Evolutionary conservation across 352 stramenopile genomes (phyloP), one percentile per base, ranked within the genome.

Genomic region (Lagenidium sp.): DNA sequence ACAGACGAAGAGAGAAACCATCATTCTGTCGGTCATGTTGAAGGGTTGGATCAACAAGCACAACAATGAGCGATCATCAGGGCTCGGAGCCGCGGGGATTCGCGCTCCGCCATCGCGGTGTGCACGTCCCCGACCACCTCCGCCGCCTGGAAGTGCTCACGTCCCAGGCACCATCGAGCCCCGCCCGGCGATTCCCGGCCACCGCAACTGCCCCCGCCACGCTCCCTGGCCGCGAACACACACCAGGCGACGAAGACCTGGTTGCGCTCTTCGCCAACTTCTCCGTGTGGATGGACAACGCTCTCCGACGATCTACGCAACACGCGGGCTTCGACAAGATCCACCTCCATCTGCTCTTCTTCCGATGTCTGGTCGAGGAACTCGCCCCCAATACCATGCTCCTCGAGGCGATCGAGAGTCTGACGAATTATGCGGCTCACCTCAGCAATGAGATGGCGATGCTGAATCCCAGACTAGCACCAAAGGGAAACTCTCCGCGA

Each of bases 311-410:
- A 1, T 21, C 36, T 11, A 28, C 36, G 0, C 20, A 36, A 0
- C 62, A 68, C 36, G 55, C 53, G 3, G 65, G 65, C 0, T 61
- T 53, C 37, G 58, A 60, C 31, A 77, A 73, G 32, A 39, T 57
- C 15, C 44, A 48, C 8, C 28, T 77, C 37, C 69, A 73, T 22
- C 29, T 42, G 6, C 31, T 47, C 5, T 52, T 77, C 22, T 26
- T 77, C 19, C 25, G 42, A 7, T 41, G 31, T 18, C 24, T 70
- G 12, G 47, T 65, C 24, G 49, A 59, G 1, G 57, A 70, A 7
- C 20, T 77, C 19, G 25, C 49, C 11, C 53, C 55, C 1, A 20
- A 50, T 23, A 19, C 41, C 3, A 13, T 24, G 16, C 44, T 58
- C 2, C 41, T 50, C 10, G 35, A 39, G 5, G 23, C 63, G 0